Base-by-base conservation (phyloP, 257 asterid genomes). In the Phtheirospermum japonicum region DNA sequence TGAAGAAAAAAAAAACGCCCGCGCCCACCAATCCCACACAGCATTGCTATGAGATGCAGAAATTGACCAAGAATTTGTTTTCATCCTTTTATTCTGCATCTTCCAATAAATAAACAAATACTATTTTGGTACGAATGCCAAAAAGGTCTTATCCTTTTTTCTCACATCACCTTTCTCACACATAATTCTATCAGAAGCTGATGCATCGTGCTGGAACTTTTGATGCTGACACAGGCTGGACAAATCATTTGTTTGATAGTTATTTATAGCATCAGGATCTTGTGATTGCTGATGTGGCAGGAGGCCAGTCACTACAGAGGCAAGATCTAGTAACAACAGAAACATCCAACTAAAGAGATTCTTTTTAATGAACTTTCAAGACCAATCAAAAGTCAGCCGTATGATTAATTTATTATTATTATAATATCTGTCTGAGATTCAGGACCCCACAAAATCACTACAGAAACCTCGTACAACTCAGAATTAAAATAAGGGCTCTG, bases 371-470 rank as follows among this genome's bases (percentile, higher is more conserved):
- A 14, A 56, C 76, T 40, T 56, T 32, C 4, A 33, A 14, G 61
- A 7, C 4, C 61, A 56, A 16, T 23, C 1, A 3, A 31, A 32
- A 56, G 45, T 63, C 18, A n/a, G 45, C 31, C 45, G n/a, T 16
- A 16, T 45, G 46, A 33, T 65, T 42, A 42, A 65, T 10, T 57
- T 48, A 43, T 18, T n/a, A 33, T 36, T 12, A 33, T 36, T 9
- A 4, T 40, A 10, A 19, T 52, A 20, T 53, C 7, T 48, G 60
- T 51, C 63, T 32, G 12, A 39, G 6, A 17, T 11, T 54, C 19
- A 42, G 58, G 69, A 68, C 28, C 13, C 76, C 82, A 70, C 74
- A 65, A 57, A 67, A 66, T 75, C 77, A 17, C 12, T 73, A 68
- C 62, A 13, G 53, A 48, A 63, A 68, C 73, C 71, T 71, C 50